Conservation (phyloP, 805 yeast species). For the Ogataea trehalophila region DNA sequence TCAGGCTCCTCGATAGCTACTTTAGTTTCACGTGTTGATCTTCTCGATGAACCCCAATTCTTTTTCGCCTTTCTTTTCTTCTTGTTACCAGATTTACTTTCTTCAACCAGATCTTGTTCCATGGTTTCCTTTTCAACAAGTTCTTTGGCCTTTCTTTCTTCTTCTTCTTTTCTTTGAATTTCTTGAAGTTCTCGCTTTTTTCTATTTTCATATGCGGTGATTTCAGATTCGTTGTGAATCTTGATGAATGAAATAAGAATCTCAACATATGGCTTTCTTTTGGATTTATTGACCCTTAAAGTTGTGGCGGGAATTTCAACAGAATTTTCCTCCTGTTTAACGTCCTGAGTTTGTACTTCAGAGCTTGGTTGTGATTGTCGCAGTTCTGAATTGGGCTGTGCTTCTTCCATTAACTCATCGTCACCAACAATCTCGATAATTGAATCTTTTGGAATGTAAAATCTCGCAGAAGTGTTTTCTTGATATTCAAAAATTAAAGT, state of each 20-base stretch:
- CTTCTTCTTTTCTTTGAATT: conserved; percentile 26
- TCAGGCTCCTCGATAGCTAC: conserved; percentile 15
- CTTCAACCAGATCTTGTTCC: conserved; percentile 25
- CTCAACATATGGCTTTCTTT: conserved; percentile 30
- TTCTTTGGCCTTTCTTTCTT: conserved; percentile 20
- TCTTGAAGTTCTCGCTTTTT: conserved; percentile 27
- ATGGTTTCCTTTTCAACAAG: conserved; percentile 20
- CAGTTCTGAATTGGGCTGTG: not conserved
- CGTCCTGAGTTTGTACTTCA: not conserved
- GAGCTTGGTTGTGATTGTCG: not conserved
- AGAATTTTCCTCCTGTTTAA: conserved; percentile 13
- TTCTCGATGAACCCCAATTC: conserved; percentile 26
- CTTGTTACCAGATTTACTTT: conserved; percentile 13
- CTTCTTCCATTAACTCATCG: conserved; percentile 21
- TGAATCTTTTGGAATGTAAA: conserved; percentile 68
- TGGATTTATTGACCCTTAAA: conserved; percentile 2
- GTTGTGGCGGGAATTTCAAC: not conserved
- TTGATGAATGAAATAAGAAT: conserved; percentile 44
- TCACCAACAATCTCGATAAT: conserved; percentile 54
- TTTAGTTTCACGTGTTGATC: conserved; percentile 23
- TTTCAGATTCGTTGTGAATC: conserved; percentile 46
- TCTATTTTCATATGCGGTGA: conserved; percentile 39
- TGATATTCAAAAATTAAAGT: conserved; percentile 79
- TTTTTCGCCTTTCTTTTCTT: conserved; percentile 24
- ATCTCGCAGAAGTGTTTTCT: conserved; percentile 75